These are phyloP conservation scores for Podila minutissima DNA, from an alignment of 192 early-diverging fungal species.

Conservation along the genomic window DNA sequence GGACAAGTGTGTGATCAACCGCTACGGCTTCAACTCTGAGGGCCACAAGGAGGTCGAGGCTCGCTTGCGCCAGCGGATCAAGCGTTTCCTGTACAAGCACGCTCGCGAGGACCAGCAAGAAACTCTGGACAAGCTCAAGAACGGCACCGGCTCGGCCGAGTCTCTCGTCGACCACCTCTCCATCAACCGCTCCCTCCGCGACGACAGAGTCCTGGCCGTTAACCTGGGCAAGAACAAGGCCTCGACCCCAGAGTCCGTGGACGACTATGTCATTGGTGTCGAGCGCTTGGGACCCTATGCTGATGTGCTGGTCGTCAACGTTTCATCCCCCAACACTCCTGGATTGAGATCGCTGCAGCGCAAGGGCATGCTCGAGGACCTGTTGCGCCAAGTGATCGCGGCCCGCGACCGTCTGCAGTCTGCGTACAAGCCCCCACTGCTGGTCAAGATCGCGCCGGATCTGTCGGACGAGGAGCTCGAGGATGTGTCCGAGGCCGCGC, in stretches of 20 bases:
- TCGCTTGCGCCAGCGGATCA: conserved; percentile 78
- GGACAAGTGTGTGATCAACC: conserved; percentile 85
- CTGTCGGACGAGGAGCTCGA: conserved; percentile 75
- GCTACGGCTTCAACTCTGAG: conserved; percentile 91
- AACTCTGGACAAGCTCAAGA: conserved; percentile 54
- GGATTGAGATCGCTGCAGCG: conserved; percentile 80
- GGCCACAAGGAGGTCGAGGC: conserved; percentile 71
- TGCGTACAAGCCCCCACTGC: conserved; percentile 71
- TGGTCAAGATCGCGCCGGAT: conserved; percentile 95
- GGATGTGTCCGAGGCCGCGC: conserved; percentile 82
- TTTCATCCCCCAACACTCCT: conserved; percentile 89
- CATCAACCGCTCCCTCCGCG: conserved; percentile 66
- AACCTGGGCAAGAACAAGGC: conserved; percentile 93
- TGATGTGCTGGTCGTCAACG: conserved; percentile 91
- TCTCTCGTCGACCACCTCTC: conserved; percentile 46
- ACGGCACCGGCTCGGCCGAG: conserved; percentile 38
- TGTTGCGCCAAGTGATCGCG: conserved; percentile 73
- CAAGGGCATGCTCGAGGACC: conserved; percentile 72
- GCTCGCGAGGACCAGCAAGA: conserved; percentile 58
- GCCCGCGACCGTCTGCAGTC: conserved; percentile 55
- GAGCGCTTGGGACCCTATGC: conserved; percentile 77
- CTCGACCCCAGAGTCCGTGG: conserved; percentile 68
- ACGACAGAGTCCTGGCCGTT: conserved; percentile 76
- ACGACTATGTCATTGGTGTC: conserved; percentile 88
- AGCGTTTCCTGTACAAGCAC: conserved; percentile 62